Percentiles rank a stretch among this genome's conserved stretches.
Conservation (phyloP, 495 filamentous ascomycete species). For the Cryomyces antarcticus region DNA sequence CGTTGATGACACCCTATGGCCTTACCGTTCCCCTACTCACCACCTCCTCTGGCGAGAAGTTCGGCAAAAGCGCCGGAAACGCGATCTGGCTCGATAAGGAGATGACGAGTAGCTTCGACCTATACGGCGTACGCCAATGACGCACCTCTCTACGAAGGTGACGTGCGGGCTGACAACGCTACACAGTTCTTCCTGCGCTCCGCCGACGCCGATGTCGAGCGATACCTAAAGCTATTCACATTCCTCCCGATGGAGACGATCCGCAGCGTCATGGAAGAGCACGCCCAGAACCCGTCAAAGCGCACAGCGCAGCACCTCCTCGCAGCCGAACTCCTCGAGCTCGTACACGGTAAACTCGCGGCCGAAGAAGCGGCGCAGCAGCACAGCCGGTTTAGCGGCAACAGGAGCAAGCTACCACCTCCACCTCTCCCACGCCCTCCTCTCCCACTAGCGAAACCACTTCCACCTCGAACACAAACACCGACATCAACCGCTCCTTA, state of each 20-base stretch:
- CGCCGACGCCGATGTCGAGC: conserved; percentile 57
- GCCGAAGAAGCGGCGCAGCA: conserved; percentile 34
- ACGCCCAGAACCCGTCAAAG: conserved; percentile 41
- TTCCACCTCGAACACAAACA: background rate
- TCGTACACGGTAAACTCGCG: conserved; percentile 49
- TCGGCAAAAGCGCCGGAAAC: conserved; percentile 89
- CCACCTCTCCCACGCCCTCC: conserved; percentile 12
- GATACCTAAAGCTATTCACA: conserved; percentile 75
- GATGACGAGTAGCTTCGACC: conserved; percentile 61
- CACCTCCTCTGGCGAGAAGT: conserved; percentile 66
- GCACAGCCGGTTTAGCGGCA: conserved; percentile 18
- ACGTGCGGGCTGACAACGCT: background rate
- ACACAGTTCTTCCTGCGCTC: conserved; percentile 66
- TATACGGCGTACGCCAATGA: conserved; percentile 42
- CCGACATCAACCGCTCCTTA: background rate
- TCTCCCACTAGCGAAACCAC: background rate
- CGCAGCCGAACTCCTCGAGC: conserved; percentile 55
- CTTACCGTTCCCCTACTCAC: conserved; percentile 83
- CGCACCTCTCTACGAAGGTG: background rate
- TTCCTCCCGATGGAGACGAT: conserved; percentile 58
- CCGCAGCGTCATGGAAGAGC: conserved; percentile 38
- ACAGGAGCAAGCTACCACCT: conserved; percentile 3
- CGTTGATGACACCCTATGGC: conserved; percentile 38
- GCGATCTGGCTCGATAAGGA: conserved; percentile 79
- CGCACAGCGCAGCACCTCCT: conserved; percentile 64